Base-by-base conservation (phyloP, 768 basidiomycete genomes). In the Exidia glandulosa region DNA sequence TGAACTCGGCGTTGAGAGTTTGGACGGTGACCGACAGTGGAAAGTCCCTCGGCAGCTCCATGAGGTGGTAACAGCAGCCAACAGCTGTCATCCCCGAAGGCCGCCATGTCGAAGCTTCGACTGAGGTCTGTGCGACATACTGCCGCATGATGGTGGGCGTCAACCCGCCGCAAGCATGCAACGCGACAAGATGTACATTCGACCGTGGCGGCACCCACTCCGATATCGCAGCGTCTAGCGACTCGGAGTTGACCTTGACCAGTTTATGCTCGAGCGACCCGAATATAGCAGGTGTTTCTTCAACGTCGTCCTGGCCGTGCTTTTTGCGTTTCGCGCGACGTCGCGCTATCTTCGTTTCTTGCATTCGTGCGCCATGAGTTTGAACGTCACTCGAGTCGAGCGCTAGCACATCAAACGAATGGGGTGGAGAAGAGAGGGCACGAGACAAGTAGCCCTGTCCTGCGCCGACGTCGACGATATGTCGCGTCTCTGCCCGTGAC, bases 31-130 rank as follows among this genome's bases (percentile, higher is more conserved):
- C 65, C 25, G 79, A 82, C 33, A 85, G 71, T 14, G 83, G 84
- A 64, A 84, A 83, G 69, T 85, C 86, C 81, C 57, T 60, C 48
- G 37, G 52, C 33, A 77, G 71, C 32, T 74, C 71, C 73, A 89
- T 78, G 63, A 87, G 75, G 67, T 90, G 89, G 69, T 90, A 90
- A 69, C 88, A 90, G 62, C 88, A 90, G 2, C 88, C 87, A 16
- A 89, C 87, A 7, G 83, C 76, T 47, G 87, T 77, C 1, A 81
- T 74, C 2, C 75, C 82, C 16, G 75, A 73, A 3, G 82, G 48
- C 57, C 4, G 12, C 25, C 50, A 33, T 9, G 27, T 19, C 23
- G 36, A 27, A n/a, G 16, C 45, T 13, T n/a, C 36, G n/a, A 32
- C 9, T 25, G 27, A 10, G 9, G 16, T 45, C 50, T 33, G 63